Evolutionary conservation across 140 eudicot species (phyloP), one percentile per base, ranked within the genome.

Genomic region (Cichorium intybus): DNA sequence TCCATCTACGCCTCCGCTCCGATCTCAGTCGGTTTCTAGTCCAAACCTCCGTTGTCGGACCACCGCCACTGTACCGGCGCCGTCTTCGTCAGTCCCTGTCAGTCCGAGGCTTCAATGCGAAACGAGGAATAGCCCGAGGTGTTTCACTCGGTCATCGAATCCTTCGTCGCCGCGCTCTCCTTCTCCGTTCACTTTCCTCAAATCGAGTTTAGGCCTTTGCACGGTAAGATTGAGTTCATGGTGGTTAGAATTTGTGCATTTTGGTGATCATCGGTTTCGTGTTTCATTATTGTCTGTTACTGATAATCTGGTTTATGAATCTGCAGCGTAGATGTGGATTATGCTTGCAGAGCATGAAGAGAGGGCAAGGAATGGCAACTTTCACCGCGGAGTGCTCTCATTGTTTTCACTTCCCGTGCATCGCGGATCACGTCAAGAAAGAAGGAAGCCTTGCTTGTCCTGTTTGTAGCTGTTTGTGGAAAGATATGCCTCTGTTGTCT

Each of bases 361-460:
- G 78, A 20, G 99, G 99, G 9, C 93, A 83, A 54, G 99, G 97
- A 14, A 79, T 70, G 68, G 96, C 99, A 6, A 81, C 79, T 15
- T 88, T 81, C 73, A 92, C 93, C 64, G 93, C 96, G n/a, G 99
- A 88, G 68, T 92, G 99, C 56, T 84, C 78, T 10, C 93, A 92
- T 71, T 43, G 74, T 17, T 92, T 92, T 67, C 99, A 92, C 69
- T 85, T 88, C 17, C 90, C 96, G 18, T 92, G 99, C 70, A 81
- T 92, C 60, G 79, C 93, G 7, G 76, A 79, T 55, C 92, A 82
- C 57, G 68, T 87, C 12, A 79, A 69, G 64, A 84, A 80, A 34
- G 85, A 80, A 68, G 75, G 78, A 47, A 50, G 73, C 60, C 85
- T 87, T 24, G 58, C 71, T 3, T 92, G 99, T 68, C 99, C 99